Evolutionary conservation across 176 grass and related monocot genomes (phyloP), one percentile per base, ranked within the genome.

Genomic region (Oryza meyeriana): DNA sequence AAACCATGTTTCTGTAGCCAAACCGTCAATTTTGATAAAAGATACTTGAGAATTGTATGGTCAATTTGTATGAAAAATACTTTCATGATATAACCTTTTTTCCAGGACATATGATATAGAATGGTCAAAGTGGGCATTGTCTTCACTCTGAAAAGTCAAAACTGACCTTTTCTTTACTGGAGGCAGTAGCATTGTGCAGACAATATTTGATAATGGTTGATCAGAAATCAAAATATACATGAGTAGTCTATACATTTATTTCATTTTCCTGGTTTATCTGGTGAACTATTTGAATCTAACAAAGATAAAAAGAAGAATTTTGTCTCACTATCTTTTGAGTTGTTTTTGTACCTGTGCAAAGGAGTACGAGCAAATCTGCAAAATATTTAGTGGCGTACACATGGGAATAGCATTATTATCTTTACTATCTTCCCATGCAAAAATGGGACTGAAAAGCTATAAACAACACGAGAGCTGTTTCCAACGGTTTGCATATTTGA

Each of bases 351-450:
- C 31, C 39, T 76, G 32, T 61, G 28, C 34, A 28, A 65, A 66
- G 76, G 16, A 41, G 41, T 17, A 14, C 47, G 52, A 47, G 13
- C 70, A 71, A 67, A 78, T 71, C 16, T 85, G 65, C 50, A 35
- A 35, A 44, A 70, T 29, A 79, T 66, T 79, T 79, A 79, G 33
- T 66, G 44, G 78, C 44, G 57, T 70, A 70, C 38, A 58, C 14
- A 71, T 71, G 11, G 57, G 17, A 16, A 48, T 41, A 71, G 5
- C 2, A 16, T 66, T 79, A 64, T 71, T 57, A 42, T 76, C 18
- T 76, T 71, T 24, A 10, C 13, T 39, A 45, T 67, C 16, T 75
- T 86, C 59, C 22, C 29, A 69, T 62, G 38, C 9, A 6, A 41
- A 81, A 45, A 69, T 68, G 58, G 57, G 66, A 66, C 8, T 73